These are phyloP conservation scores for Acacia pycnantha DNA, from an alignment of 331 rosid genomes.

Conservation along the genomic window DNA sequence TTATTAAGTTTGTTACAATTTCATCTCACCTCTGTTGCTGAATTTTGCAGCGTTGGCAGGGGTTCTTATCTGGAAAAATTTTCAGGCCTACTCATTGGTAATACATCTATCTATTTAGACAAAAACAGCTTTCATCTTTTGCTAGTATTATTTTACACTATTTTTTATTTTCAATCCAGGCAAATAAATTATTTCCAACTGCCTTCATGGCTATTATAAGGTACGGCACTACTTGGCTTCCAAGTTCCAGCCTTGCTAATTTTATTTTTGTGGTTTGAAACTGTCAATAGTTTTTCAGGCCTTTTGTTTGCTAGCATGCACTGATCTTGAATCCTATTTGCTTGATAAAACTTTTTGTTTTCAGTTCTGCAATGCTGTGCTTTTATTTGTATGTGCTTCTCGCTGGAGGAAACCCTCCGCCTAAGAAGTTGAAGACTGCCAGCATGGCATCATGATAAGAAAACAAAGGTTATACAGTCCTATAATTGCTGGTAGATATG, in stretches of 20 bases:
- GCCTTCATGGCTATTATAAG: constrained; percentile 64
- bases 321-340: constrained; percentile 20
- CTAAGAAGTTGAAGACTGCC: constrained; percentile 79
- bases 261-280: constrained; percentile 24
- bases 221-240: constrained; percentile 37
- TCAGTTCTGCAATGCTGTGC: constrained; percentile 90
- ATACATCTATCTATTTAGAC: constrained; percentile 9
- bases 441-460: constrained; percentile 48
- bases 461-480: constrained; percentile 14
- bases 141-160: constrained; percentile 10
- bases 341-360: constrained; percentile 10
- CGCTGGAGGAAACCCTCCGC: constrained; percentile 92
- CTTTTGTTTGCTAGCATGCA: background rate
- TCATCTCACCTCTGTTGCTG: constrained; percentile 19
- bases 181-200: constrained; percentile 70
- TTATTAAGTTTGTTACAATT: constrained; percentile 4
- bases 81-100: constrained; percentile 75
- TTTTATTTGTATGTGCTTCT: constrained; percentile 77
- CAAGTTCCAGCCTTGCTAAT: constrained; percentile 7
- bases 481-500: background rate
- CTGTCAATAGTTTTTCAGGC: background rate
- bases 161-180: constrained; percentile 46
- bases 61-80: constrained; percentile 70
- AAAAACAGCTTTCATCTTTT: background rate
- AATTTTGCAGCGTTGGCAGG: constrained; percentile 61